phyloP scores from a whole-genome alignment of 148 eudicot genomes.

The Polygonum aviculare region DNA sequence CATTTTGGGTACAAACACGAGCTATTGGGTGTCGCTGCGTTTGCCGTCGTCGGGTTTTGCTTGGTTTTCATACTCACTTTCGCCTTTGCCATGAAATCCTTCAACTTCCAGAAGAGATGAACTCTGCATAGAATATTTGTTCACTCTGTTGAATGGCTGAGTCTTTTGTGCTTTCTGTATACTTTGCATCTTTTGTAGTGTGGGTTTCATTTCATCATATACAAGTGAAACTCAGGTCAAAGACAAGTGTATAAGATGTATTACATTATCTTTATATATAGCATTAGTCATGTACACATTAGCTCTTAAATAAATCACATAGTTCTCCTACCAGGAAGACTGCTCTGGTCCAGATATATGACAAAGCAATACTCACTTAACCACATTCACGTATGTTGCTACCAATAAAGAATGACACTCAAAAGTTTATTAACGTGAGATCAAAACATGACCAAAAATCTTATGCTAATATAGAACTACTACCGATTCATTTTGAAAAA shows the following conservation, averaged over 20 bases:
- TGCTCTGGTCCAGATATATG: too few species aligned
- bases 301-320: neutral
- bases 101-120: conserved; percentile 76
- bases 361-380: too few species aligned
- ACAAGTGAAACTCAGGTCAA: neutral
- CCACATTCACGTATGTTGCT: too few species aligned
- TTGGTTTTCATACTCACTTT: conserved; percentile 54
- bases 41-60: conserved; percentile 57
- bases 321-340: neutral
- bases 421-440: too few species aligned
- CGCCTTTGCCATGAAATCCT: conserved; percentile 56
- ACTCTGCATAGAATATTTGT: neutral
- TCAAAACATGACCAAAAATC: too few species aligned
- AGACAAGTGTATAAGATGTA: neutral
- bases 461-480: too few species aligned
- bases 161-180: neutral
- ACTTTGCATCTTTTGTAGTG: neutral
- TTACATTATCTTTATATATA: neutral
- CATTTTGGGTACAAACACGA: conserved; percentile 69
- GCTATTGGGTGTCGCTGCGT: conserved; percentile 44
- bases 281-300: neutral
- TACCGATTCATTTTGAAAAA: too few species aligned
- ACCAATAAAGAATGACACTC: too few species aligned
- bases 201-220: neutral
- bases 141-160: neutral